Evolutionary conservation across 1,139 yeast genomes (phyloP).

Genomic region (Debaryomyces psychrophilus): DNA sequence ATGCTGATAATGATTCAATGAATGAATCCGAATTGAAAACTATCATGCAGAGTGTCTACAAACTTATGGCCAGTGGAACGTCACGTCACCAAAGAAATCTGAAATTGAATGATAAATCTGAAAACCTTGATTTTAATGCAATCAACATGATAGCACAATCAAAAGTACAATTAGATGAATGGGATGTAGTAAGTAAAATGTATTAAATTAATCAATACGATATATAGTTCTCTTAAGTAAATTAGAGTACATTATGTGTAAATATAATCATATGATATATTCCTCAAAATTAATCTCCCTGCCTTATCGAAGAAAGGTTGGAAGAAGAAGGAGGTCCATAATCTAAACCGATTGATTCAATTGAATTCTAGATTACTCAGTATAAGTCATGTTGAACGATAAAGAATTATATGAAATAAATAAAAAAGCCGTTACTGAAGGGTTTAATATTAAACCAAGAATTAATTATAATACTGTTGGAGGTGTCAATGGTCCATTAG

Average conservation of each 20-base stretch:
- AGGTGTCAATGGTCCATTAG: slow-evolving; percentile 98
- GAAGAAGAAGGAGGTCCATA: background rate
- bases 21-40: slow-evolving; percentile 20
- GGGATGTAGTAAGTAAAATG: slow-evolving; percentile 48
- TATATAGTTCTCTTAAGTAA: slow-evolving; percentile 10
- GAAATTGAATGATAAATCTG: background rate
- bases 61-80: slow-evolving; percentile 24
- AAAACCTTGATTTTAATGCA: slow-evolving; percentile 4
- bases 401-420: slow-evolving; percentile 73
- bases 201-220: slow-evolving; percentile 13
- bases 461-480: slow-evolving; percentile 93
- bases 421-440: slow-evolving; percentile 89
- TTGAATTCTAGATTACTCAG: slow-evolving; percentile 7
- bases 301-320: slow-evolving; percentile 9
- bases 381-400: slow-evolving; percentile 45
- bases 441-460: slow-evolving; percentile 89
- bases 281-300: slow-evolving; percentile 14
- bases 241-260: slow-evolving; percentile 12
- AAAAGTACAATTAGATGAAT: slow-evolving; percentile 38
- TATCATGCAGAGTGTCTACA: slow-evolving; percentile 34
- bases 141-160: slow-evolving; percentile 28
- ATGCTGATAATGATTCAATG: background rate
- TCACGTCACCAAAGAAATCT: background rate
- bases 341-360: background rate
- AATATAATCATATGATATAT: slow-evolving; percentile 9